phyloP scores from a whole-genome alignment of 495 filamentous ascomycete genomes.

The Penicillium paradoxum region DNA sequence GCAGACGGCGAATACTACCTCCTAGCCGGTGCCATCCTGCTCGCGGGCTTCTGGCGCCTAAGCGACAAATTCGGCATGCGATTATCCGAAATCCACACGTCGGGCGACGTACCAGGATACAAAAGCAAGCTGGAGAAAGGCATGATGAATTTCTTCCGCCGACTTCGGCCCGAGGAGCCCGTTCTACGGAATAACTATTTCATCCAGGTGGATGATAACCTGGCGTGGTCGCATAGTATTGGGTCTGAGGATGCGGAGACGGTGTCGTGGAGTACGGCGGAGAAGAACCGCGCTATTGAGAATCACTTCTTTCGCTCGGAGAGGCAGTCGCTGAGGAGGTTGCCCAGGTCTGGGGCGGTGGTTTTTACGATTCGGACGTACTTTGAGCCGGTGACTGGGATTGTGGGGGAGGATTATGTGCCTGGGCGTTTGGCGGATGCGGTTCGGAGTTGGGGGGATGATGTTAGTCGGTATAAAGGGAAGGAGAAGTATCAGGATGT shows the following conservation, averaged over 20 bases:
- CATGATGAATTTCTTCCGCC: constrained; percentile 74
- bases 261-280: constrained; percentile 69
- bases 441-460: constrained; percentile 78
- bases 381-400: constrained; percentile 63
- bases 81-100: constrained; percentile 77
- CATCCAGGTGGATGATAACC: constrained; percentile 68
- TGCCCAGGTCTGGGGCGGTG: constrained; percentile 70
- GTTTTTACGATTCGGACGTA: constrained; percentile 80
- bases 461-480: constrained; percentile 81
- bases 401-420: constrained; percentile 64
- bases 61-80: constrained; percentile 82
- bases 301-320: constrained; percentile 78
- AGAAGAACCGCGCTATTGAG: constrained; percentile 70
- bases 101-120: constrained; percentile 74
- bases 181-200: constrained; percentile 72
- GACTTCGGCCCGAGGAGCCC: constrained; percentile 59
- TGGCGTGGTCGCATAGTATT: constrained; percentile 71
- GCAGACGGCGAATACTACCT: constrained; percentile 81
- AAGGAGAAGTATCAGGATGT: constrained; percentile 74
- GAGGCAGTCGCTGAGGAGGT: constrained; percentile 66
- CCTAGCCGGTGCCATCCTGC: constrained; percentile 70
- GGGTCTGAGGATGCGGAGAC: constrained; percentile 63
- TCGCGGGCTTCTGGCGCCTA: constrained; percentile 85
- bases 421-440: constrained; percentile 68
- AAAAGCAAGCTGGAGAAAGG: constrained; percentile 74